Conservation (phyloP, 352 stramenopile genomes). For the Elongisporangium undulatum region DNA sequence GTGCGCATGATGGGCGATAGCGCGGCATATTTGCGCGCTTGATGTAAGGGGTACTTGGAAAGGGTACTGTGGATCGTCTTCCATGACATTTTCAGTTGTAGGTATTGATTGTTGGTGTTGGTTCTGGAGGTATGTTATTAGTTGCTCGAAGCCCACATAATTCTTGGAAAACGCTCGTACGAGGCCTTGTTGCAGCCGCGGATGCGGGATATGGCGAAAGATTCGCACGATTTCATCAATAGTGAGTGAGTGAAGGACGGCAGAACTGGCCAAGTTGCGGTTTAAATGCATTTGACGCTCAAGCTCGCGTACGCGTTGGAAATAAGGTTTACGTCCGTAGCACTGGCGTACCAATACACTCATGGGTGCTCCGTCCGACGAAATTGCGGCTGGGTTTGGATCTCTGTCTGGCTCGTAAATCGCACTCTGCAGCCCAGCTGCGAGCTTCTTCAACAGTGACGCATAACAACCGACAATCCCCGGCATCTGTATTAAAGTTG, state of each 20-base stretch:
- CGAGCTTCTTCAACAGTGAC: constrained; percentile 65
- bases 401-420: constrained; percentile 39
- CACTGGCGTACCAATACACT: constrained; percentile 43
- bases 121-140: constrained; percentile 5
- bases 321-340: constrained; percentile 64
- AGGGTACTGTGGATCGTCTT: constrained; percentile 36
- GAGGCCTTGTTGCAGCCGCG: constrained; percentile 22
- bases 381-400: neutral
- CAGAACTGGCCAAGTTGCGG: constrained; percentile 35
- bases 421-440: constrained; percentile 41
- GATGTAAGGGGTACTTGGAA: constrained; percentile 48
- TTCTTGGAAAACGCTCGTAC: constrained; percentile 12
- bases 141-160: constrained; percentile 6
- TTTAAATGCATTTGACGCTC: constrained; percentile 34
- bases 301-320: constrained; percentile 51
- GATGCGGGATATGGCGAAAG: constrained; percentile 39
- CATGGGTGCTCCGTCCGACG: constrained; percentile 26
- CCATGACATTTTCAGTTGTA: constrained; percentile 15
- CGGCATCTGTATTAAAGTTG: constrained; percentile 74
- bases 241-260: constrained; percentile 30
- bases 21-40: constrained; percentile 65
- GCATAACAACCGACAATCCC: constrained; percentile 70
- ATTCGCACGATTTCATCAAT: constrained; percentile 41
- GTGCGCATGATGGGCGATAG: constrained; percentile 45
- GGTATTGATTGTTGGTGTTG: constrained; percentile 7